Evolutionary conservation across 1,139 yeast species (phyloP).

Genomic region (Kazachstania sp.): DNA sequence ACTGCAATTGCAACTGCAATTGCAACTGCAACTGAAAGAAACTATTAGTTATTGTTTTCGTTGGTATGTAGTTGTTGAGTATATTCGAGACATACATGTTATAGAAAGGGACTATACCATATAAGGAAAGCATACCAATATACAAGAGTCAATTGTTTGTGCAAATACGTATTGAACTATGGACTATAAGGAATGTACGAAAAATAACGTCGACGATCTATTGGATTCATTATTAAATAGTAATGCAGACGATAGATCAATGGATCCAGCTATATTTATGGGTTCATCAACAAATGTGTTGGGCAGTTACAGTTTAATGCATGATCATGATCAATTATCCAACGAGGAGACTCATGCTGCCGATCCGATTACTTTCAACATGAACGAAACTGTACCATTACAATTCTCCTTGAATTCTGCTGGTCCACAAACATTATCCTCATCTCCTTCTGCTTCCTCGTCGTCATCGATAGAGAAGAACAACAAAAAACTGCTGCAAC

Average conservation of each 20-base stretch:
- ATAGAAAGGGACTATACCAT: too few relatives aligned
- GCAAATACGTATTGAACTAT: background rate
- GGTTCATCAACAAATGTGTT: background rate
- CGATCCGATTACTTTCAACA: conserved; percentile 4
- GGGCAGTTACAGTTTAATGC: background rate
- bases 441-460: background rate
- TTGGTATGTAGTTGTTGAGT: too few relatives aligned
- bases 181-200: conserved; percentile 1
- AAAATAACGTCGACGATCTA: conserved; percentile 1
- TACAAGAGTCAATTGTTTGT: too few relatives aligned
- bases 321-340: background rate
- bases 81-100: too few relatives aligned
- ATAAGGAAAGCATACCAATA: too few relatives aligned
- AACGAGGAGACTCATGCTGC: background rate
- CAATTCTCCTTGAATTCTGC: conserved; percentile 5
- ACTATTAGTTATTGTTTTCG: too few relatives aligned
- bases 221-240: background rate
- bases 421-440: background rate
- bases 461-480: background rate
- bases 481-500: background rate
- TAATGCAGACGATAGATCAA: background rate
- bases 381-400: conserved; percentile 1
- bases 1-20: too few relatives aligned
- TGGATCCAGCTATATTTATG: background rate
- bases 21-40: too few relatives aligned